A percentile compares a stretch with the other conserved stretches of the same genome.
Evolutionary conservation across 768 basidiomycete species (phyloP).

Genomic region (Mycena latifolia): DNA sequence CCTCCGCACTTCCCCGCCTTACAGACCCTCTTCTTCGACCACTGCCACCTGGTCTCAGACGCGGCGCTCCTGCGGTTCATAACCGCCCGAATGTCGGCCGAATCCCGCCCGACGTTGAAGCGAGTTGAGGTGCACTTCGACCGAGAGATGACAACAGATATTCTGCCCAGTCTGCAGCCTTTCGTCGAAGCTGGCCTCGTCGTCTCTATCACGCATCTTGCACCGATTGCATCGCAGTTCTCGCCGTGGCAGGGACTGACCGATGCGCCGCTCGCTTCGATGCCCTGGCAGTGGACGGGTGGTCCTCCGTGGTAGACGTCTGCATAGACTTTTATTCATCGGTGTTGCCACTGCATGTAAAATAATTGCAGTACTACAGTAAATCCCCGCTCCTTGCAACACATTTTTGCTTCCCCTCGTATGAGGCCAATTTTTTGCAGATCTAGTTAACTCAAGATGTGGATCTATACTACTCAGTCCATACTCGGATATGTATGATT

Average conservation of each 20-base stretch:
- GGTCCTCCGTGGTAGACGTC: too few relatives aligned
- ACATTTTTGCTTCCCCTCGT: too few relatives aligned
- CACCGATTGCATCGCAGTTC: not conserved
- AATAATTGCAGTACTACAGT: too few relatives aligned
- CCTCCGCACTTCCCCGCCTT: not conserved
- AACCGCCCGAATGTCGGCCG: not conserved
- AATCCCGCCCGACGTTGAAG: not conserved
- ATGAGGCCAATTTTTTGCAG: too few relatives aligned
- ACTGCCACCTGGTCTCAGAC: not conserved
- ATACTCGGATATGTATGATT: too few relatives aligned
- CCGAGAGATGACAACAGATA: not conserved
- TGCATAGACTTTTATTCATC: not conserved
- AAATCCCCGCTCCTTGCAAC: too few relatives aligned
- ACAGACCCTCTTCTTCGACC: not conserved
- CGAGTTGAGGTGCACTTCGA: not conserved
- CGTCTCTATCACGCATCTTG: not conserved
- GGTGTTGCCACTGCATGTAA: too few relatives aligned
- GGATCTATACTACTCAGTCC: too few relatives aligned
- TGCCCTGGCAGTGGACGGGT: not conserved
- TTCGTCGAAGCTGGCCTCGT: not conserved
- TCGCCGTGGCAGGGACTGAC: not conserved
- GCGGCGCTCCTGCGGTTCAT: constrained; percentile 4
- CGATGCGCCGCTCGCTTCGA: not conserved
- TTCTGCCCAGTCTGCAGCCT: not conserved
- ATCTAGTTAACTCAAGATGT: too few relatives aligned